These are phyloP conservation scores for Lycium barbarum DNA, from an alignment of 257 asterid species.

Conservation along the genomic window DNA sequence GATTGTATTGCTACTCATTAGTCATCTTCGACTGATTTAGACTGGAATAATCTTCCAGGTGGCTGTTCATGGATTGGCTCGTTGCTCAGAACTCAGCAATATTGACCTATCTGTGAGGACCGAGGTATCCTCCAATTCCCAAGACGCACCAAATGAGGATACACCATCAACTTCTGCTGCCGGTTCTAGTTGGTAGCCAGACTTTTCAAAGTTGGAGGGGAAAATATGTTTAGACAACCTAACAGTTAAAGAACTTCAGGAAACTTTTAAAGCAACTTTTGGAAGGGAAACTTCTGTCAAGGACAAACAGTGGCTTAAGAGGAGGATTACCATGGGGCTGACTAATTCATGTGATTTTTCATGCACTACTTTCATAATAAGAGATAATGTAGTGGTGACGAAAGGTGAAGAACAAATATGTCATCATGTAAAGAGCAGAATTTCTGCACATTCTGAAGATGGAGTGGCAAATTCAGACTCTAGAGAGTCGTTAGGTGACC, in stretches of 20 bases:
- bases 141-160: slow-evolving; percentile 45
- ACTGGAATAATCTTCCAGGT: slow-evolving; percentile 52
- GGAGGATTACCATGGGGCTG: slow-evolving; percentile 94
- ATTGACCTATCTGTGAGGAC: slow-evolving; percentile 43
- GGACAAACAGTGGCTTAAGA: slow-evolving; percentile 94
- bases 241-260: slow-evolving; percentile 89
- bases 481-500: slow-evolving; percentile 40
- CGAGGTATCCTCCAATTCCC: slow-evolving; percentile 48
- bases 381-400: slow-evolving; percentile 64
- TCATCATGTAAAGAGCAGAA: slow-evolving; percentile 41
- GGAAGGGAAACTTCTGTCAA: slow-evolving; percentile 96
- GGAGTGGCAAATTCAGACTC: slow-evolving; percentile 45
- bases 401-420: slow-evolving; percentile 49
- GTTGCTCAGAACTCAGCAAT: slow-evolving; percentile 40
- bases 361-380: slow-evolving; percentile 61
- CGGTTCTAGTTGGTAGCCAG: slow-evolving; percentile 60
- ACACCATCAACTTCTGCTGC: slow-evolving; percentile 47
- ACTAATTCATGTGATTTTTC: slow-evolving; percentile 89
- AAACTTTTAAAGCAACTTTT: slow-evolving; percentile 88
- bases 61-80: slow-evolving; percentile 36
- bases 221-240: slow-evolving; percentile 78
- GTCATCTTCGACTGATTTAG: slow-evolving; percentile 11
- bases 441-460: slow-evolving; percentile 52
- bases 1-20: slow-evolving; percentile 1
- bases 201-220: slow-evolving; percentile 85